Conservation (phyloP, 2,329 filamentous ascomycete species). For the Colletotrichum navitas region DNA sequence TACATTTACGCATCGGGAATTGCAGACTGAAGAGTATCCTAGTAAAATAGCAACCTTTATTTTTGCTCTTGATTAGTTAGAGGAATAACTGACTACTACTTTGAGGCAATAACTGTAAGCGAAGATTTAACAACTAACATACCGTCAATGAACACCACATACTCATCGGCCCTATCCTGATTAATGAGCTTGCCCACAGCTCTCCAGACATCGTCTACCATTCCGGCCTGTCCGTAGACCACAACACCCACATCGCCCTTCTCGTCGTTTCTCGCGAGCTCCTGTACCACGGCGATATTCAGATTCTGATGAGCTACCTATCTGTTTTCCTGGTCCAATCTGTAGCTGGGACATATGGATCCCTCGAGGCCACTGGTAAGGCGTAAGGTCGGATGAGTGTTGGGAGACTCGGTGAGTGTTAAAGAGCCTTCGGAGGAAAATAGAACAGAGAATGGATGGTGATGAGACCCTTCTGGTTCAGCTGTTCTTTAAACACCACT, state of each 20-base stretch:
- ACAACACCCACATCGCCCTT: conserved; percentile 44
- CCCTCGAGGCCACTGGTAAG: too few species aligned
- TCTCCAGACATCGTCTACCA: conserved; percentile 48
- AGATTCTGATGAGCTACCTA: background rate
- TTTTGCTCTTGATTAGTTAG: fast-evolving
- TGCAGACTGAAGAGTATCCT: background rate
- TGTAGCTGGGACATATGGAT: too few species aligned
- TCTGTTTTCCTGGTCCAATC: too few species aligned
- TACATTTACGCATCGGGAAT: background rate
- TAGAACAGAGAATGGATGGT: too few species aligned
- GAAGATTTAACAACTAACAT: conserved; percentile 45
- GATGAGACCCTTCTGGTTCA: too few species aligned
- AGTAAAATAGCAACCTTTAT: background rate
- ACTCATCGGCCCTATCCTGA: conserved; percentile 38
- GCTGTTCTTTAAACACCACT: too few species aligned
- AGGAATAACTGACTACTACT: fast-evolving
- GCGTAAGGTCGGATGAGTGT: too few species aligned
- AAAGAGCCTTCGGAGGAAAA: too few species aligned
- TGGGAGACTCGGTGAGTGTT: too few species aligned
- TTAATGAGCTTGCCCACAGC: conserved; percentile 43
- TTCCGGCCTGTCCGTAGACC: conserved; percentile 47
- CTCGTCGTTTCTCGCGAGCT: conserved; percentile 40
- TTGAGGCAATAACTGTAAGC: too few species aligned
- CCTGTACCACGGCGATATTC: conserved; percentile 43
- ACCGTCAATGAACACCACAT: conserved; percentile 46